Evolutionary conservation across 768 basidiomycete genomes (phyloP).

Genomic region (Boletus rubroflammeus): DNA sequence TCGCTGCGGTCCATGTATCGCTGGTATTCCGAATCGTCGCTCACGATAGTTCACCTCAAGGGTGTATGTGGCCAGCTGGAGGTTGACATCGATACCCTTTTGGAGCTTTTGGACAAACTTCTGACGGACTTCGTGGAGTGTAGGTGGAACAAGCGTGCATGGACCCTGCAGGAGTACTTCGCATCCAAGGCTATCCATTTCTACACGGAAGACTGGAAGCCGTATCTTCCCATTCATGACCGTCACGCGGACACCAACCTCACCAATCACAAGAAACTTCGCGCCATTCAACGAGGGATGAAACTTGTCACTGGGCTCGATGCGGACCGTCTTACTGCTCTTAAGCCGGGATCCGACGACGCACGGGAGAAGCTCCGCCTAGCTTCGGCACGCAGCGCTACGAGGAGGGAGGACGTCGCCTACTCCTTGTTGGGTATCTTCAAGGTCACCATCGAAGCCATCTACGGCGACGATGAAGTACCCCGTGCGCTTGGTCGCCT

Average conservation of each 20-base stretch:
- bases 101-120: neutral
- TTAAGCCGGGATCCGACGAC: slow-evolving; percentile 7
- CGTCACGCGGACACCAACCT: neutral
- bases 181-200: slow-evolving; percentile 22
- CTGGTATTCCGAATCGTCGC: slow-evolving; percentile 24
- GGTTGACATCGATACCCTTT: neutral
- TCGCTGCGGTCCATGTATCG: slow-evolving; percentile 25
- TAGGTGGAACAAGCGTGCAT: slow-evolving; percentile 24
- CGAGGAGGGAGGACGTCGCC: slow-evolving; percentile 20
- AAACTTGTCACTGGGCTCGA: slow-evolving; percentile 10
- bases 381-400: slow-evolving; percentile 21
- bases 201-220: slow-evolving; percentile 23
- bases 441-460: neutral
- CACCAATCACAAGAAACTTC: slow-evolving; percentile 11
- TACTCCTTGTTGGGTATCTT: slow-evolving; percentile 19
- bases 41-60: slow-evolving; percentile 24
- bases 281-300: slow-evolving; percentile 15
- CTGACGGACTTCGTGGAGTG: slow-evolving; percentile 7
- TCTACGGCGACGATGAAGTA: neutral
- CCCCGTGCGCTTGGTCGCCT: neutral
- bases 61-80: slow-evolving; percentile 7
- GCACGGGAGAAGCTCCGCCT: slow-evolving; percentile 18
- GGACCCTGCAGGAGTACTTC: slow-evolving; percentile 22
- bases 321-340: neutral
- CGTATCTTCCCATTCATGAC: slow-evolving; percentile 10